A percentile compares a stretch with the other conserved stretches of the same genome.
Conservation (phyloP, 345 rosid genomes). For the Anastatica hierochuntica region DNA sequence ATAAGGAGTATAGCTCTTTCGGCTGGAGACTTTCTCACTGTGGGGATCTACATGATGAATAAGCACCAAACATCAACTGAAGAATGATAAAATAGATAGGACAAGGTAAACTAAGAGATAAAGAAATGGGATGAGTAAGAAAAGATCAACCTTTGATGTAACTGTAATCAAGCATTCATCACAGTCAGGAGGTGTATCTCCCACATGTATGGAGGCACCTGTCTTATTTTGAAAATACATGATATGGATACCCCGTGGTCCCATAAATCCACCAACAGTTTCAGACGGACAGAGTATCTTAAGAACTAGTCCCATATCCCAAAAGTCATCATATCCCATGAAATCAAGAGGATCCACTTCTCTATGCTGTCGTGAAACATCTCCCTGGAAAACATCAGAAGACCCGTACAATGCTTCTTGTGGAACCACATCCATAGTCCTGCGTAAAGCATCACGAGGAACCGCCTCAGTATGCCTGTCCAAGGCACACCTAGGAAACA, state of each 20-base stretch:
- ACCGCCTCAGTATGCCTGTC: too few relatives aligned
- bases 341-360: slow-evolving; percentile 16
- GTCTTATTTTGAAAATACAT: slow-evolving; percentile 44
- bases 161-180: slow-evolving; percentile 57
- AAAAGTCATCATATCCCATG: too few relatives aligned
- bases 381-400: slow-evolving; percentile 1
- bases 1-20: slow-evolving; percentile 57
- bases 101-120: not conserved
- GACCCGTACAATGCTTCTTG: too few relatives aligned
- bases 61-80: slow-evolving; percentile 15
- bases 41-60: slow-evolving; percentile 40
- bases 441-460: too few relatives aligned
- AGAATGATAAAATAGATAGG: not conserved
- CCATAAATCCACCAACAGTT: slow-evolving; percentile 54
- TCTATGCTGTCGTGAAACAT: too few relatives aligned
- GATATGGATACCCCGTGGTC: slow-evolving; percentile 47
- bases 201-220: slow-evolving; percentile 50
- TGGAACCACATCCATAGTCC: too few relatives aligned
- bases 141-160: slow-evolving; percentile 46
- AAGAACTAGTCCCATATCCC: too few relatives aligned
- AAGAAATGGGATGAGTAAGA: slow-evolving; percentile 1
- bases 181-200: slow-evolving; percentile 37
- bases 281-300: slow-evolving; percentile 54
- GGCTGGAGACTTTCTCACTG: slow-evolving; percentile 42
- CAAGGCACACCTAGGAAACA: too few relatives aligned